Base-by-base conservation (phyloP, 306 rosid species). In the Alnus rubra region DNA sequence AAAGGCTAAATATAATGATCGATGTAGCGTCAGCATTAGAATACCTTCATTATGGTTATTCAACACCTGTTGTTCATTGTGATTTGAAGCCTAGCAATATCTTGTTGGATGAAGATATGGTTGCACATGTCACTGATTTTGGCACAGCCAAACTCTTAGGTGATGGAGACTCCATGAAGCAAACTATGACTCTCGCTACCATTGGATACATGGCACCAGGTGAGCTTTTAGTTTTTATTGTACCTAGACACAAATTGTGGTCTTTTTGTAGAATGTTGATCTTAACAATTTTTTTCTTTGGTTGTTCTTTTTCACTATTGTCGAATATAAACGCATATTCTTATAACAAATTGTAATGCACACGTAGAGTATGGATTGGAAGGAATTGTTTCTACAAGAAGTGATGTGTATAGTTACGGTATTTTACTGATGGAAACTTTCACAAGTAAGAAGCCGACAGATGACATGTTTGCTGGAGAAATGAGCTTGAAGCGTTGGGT, bases 151-250 rank as follows among this genome's bases (percentile, higher is more conserved):
- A 84, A 48, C 83, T 87, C 54, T 74, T 84, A 67, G 84, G 82
- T 2, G 90, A 76, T 54, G 88, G 72, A 7, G 51, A 76, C 45
- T 4, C 8, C 7, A 42, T 42, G 39, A 54, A 59, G 0, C 79
- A 73, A 19, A 87, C 88, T 7, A 37, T 69, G 53, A 81, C 88
- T n/a, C 35, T 88, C 0, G 91, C 91, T 2, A 82, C 89, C 9
- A 51, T 81, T 53, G 91, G 89, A 7, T 88, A 85, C 15, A 84
- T 88, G 82, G 84, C 89, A 2, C 89, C 91, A 69, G 87, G 87
- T 85, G 49, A 67, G 18, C 0, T 71, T 2, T 2, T 44, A 2
- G 2, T 37, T 9, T 30, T 11, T 53, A 33, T 35, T 3, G 8
- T 42, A 42, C 45, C 45, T 42, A 42, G 45, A 42, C 37, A 33